Percentiles rank a stretch among this genome's conserved stretches.
Conservation (phyloP, 2,329 filamentous ascomycete genomes). For the Colletotrichum magnum region DNA sequence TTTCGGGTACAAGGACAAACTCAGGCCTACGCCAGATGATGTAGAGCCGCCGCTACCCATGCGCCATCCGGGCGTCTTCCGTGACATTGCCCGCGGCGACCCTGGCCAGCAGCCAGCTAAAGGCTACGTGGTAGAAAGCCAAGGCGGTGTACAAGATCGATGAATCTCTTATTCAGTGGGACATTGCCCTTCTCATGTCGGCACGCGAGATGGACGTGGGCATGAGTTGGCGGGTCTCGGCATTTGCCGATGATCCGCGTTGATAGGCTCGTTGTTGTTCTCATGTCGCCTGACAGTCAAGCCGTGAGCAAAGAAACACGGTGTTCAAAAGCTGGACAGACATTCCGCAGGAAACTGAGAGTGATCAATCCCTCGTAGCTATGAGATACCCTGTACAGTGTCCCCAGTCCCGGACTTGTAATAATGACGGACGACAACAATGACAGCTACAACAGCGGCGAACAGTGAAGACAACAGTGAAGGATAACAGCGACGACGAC, state of each 20-base stretch:
- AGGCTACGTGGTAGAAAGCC: slow-evolving; percentile 62
- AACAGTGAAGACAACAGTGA: too few species aligned
- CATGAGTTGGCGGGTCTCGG: slow-evolving; percentile 8
- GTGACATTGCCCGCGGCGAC: slow-evolving; percentile 58
- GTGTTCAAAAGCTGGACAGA: too few species aligned
- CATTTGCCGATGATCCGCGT: not conserved
- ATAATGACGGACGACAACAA: too few species aligned
- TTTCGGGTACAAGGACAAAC: slow-evolving; percentile 65
- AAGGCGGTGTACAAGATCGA: slow-evolving; percentile 66
- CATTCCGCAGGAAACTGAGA: too few species aligned
- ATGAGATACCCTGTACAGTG: too few species aligned
- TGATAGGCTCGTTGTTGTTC: not conserved
- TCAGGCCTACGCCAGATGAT: slow-evolving; percentile 57
- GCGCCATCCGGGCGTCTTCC: slow-evolving; percentile 58
- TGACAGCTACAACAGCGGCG: too few species aligned
- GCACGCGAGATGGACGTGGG: not conserved
- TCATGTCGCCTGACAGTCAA: too few species aligned
- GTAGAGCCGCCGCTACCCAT: slow-evolving; percentile 64
- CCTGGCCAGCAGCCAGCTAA: slow-evolving; percentile 61
- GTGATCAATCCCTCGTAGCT: too few species aligned
- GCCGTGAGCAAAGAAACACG: too few species aligned
- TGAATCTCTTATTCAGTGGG: slow-evolving; percentile 66
- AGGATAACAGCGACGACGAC: too few species aligned
- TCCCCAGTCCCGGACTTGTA: too few species aligned
- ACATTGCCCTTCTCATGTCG: slow-evolving; percentile 20